Evolutionary conservation across 805 yeast species (phyloP).

Genomic region (Wickerhamiella azyma): DNA sequence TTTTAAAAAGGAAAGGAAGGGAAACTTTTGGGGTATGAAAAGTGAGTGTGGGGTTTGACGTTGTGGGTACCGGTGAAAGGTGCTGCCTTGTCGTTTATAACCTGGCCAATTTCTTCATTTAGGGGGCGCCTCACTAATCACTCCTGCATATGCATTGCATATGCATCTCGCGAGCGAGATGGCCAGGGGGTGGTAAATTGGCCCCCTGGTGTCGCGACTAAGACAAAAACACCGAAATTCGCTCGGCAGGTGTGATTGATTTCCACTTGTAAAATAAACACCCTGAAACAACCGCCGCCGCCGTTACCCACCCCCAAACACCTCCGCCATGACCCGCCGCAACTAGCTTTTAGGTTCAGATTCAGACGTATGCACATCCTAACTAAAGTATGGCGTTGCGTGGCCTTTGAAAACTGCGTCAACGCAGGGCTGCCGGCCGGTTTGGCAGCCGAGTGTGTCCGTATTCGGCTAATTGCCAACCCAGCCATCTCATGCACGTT

Average conservation of each 20-base stretch:
- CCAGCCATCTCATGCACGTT: neutral
- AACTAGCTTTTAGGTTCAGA: neutral
- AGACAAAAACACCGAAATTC: too few relatives aligned
- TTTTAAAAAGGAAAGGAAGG: neutral
- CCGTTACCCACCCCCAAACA: neutral
- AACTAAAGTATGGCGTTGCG: neutral
- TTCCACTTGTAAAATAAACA: neutral
- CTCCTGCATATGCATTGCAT: slow-evolving; percentile 6
- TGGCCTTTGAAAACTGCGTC: neutral
- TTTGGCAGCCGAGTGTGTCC: neutral
- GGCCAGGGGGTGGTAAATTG: neutral
- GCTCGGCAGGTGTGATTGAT: neutral
- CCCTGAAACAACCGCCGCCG: too few relatives aligned
- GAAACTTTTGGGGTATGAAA: neutral
- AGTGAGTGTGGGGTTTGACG: neutral
- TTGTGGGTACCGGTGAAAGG: neutral
- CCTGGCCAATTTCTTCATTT: neutral
- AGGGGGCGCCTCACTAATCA: slow-evolving; percentile 1
- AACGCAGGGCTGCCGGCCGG: too few relatives aligned
- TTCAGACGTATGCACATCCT: neutral
- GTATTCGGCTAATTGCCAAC: neutral
- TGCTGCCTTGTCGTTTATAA: slow-evolving; percentile 2
- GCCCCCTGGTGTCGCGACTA: too few relatives aligned
- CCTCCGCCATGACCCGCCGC: neutral
- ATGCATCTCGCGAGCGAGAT: neutral